Evolutionary conservation across 2,329 filamentous ascomycete genomes (phyloP).

Genomic region (Aspergillus puulaauensis): DNA sequence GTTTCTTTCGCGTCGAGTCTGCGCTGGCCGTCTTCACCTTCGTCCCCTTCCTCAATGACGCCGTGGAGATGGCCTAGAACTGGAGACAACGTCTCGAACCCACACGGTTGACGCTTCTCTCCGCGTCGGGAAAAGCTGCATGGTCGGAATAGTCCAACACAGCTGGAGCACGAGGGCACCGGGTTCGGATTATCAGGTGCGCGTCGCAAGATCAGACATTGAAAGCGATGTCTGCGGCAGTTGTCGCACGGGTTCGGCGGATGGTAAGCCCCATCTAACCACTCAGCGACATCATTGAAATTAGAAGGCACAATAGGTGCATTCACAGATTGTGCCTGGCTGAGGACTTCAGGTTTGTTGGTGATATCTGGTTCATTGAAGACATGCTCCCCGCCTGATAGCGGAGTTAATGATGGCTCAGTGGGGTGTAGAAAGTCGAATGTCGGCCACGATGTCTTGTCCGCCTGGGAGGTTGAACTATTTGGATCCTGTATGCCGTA

Average conservation of each 20-base stretch:
- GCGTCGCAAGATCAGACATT: slow-evolving; percentile 51
- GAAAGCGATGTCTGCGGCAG: slow-evolving; percentile 46
- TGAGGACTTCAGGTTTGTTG: not conserved
- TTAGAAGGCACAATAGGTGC: not conserved
- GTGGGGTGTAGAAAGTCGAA: not conserved
- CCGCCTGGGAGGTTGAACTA: not conserved
- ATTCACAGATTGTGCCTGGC: not conserved
- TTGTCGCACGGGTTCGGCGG: slow-evolving; percentile 46
- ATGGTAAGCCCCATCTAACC: slow-evolving; percentile 43
- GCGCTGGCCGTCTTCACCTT: slow-evolving; percentile 3
- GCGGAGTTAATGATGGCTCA: not conserved
- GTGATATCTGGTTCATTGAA: not conserved
- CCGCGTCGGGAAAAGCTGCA: slow-evolving; percentile 48
- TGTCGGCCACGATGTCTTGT: not conserved
- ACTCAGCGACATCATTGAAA: slow-evolving; percentile 30
- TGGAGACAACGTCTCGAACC: slow-evolving; percentile 49
- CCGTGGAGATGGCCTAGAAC: slow-evolving; percentile 53
- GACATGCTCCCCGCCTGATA: not conserved
- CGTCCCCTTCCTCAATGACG: slow-evolving; percentile 41
- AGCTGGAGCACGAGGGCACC: slow-evolving; percentile 50
- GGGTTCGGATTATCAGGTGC: slow-evolving; percentile 51
- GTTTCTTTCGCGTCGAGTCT: slow-evolving; percentile 22
- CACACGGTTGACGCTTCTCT: slow-evolving; percentile 46
- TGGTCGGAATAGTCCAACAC: slow-evolving; percentile 51
- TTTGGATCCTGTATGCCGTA: not conserved